A percentile compares a stretch with the other conserved stretches of the same genome.
Evolutionary conservation across 352 stramenopile species (phyloP).

Genomic region (Pythium brassicae): DNA sequence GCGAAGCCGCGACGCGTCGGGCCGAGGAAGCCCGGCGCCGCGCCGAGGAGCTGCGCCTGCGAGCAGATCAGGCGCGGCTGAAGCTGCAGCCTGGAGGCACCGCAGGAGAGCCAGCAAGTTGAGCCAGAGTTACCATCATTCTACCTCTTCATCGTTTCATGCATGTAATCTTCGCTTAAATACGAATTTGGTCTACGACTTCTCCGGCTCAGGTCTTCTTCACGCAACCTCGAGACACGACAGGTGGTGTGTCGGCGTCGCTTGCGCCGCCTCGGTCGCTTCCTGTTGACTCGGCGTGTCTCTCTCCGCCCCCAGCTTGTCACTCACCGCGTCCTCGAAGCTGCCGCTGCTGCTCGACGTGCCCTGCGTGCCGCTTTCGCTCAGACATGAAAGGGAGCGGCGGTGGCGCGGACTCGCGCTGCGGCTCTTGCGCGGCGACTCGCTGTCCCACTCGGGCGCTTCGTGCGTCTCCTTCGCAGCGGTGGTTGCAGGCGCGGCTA

Average conservation of each 20-base stretch:
- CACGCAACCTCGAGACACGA: constrained; percentile 41
- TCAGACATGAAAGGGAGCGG: constrained; percentile 42
- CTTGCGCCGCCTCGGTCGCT: no score
- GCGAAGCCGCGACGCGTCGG: constrained; percentile 44
- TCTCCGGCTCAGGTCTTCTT: neutral
- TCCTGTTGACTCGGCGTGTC: constrained; percentile 17
- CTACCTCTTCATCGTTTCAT: no score
- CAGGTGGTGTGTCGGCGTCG: constrained; percentile 22
- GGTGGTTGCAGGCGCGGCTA: neutral
- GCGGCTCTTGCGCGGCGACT: constrained; percentile 10
- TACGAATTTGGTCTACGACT: neutral
- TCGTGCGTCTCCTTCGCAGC: neutral
- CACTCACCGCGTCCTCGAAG: constrained; percentile 20
- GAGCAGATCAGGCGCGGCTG: constrained; percentile 46
- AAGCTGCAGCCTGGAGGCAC: constrained; percentile 14
- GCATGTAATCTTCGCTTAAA: neutral
- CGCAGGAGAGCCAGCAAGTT: neutral
- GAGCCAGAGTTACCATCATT: no score
- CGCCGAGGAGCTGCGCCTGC: constrained; percentile 45
- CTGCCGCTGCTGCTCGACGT: constrained; percentile 62
- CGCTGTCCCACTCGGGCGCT: neutral
- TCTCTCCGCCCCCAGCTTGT: neutral
- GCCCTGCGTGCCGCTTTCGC: constrained; percentile 34
- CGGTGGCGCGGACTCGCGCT: constrained; percentile 7
- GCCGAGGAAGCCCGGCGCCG: constrained; percentile 48